A percentile compares a stretch with the other conserved stretches of the same genome.
Conservation (phyloP, 495 filamentous ascomycete species). For the Cenococcum geophilum region DNA sequence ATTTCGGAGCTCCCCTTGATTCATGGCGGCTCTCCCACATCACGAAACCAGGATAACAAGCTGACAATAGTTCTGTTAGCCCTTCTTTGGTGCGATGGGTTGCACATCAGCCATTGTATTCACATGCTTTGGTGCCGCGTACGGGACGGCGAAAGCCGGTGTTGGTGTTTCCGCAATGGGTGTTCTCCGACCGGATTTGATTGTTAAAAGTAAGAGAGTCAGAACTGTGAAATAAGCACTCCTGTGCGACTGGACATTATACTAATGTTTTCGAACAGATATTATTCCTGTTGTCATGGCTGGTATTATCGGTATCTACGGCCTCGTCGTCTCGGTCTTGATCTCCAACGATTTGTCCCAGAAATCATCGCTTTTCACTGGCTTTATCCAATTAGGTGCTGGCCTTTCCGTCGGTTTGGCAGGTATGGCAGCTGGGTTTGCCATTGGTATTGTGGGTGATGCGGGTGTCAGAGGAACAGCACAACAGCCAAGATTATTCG, state of each 20-base stretch:
- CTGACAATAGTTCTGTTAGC: slow-evolving; percentile 49
- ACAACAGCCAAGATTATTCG: slow-evolving; percentile 94
- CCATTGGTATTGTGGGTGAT: slow-evolving; percentile 98
- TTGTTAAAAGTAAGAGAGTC: slow-evolving; percentile 86
- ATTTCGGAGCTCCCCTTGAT: background rate
- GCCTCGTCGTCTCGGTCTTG: slow-evolving; percentile 95
- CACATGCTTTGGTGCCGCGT: slow-evolving; percentile 96
- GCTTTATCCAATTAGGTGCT: slow-evolving; percentile 95
- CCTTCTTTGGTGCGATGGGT: slow-evolving; percentile 99
- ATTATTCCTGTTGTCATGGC: slow-evolving; percentile 99
- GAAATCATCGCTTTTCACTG: slow-evolving; percentile 77
- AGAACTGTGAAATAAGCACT: background rate
- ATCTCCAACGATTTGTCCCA: slow-evolving; percentile 89
- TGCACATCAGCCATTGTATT: slow-evolving; percentile 98
- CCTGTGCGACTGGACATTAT: background rate
- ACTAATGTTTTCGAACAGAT: slow-evolving; percentile 50
- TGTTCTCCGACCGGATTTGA: slow-evolving; percentile 94
- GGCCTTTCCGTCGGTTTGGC: slow-evolving; percentile 94
- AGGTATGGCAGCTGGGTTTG: slow-evolving; percentile 95
- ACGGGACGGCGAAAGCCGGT: slow-evolving; percentile 98
- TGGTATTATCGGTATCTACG: slow-evolving; percentile 99
- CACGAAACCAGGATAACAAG: slow-evolving; percentile 2
- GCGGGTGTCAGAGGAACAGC: slow-evolving; percentile 97
- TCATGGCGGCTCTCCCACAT: slow-evolving; percentile 2
- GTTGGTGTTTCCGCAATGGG: slow-evolving; percentile 98